A percentile compares a stretch with the other conserved stretches of the same genome.
Conservation (phyloP, 495 filamentous ascomycete genomes). For the Penicillium flavigenum region DNA sequence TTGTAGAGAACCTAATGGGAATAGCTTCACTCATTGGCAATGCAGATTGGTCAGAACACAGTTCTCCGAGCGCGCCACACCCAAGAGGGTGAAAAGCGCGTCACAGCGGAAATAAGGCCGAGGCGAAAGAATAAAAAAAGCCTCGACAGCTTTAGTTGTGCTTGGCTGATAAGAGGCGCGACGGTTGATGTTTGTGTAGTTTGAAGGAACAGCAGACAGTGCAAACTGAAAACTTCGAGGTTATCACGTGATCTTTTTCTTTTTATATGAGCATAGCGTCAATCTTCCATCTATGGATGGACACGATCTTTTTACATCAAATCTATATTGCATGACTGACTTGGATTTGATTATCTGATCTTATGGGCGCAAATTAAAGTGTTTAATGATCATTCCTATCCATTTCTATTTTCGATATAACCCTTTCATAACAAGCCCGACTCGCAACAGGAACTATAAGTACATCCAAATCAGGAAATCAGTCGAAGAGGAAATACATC, state of each 20-base stretch:
- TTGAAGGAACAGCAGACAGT: slow-evolving; percentile 51
- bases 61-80: slow-evolving; percentile 9
- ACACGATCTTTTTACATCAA: neutral
- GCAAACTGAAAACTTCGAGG: slow-evolving; percentile 38
- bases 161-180: slow-evolving; percentile 18
- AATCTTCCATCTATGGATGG: neutral
- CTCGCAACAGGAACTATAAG: neutral
- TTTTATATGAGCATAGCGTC: no score
- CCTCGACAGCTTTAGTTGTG: neutral
- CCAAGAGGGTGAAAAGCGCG: slow-evolving; percentile 18
- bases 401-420: neutral
- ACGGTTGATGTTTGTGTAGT: slow-evolving; percentile 45
- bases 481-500: neutral
- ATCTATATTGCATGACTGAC: neutral
- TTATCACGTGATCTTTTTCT: neutral
- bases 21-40: neutral
- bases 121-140: neutral
- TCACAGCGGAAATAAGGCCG: neutral
- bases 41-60: neutral
- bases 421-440: neutral
- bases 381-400: neutral
- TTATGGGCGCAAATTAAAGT: neutral
- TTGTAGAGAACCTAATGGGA: neutral
- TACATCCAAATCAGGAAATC: neutral
- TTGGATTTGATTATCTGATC: neutral